Conservation (phyloP, 1,284 basidiomycete species). For the Puccinia horiana region DNA sequence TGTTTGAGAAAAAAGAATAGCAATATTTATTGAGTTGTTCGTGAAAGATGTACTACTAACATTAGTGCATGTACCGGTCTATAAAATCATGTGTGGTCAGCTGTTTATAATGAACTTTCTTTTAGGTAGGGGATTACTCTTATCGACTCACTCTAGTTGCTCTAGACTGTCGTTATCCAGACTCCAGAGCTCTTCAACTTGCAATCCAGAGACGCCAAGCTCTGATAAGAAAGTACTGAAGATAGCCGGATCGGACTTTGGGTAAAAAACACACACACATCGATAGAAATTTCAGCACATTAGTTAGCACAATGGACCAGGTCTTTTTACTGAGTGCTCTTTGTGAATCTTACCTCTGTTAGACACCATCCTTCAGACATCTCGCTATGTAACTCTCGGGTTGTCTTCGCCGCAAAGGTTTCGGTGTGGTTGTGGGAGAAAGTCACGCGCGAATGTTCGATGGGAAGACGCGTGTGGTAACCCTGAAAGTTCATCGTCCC, state of each 20-base stretch:
- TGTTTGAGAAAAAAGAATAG: neutral
- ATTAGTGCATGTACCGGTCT: constrained; percentile 43
- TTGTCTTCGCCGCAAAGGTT: too few relatives aligned
- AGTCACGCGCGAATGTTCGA: too few relatives aligned
- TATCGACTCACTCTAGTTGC: constrained; percentile 20
- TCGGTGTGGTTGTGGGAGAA: neutral
- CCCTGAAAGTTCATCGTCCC: too few relatives aligned
- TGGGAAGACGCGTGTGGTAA: too few relatives aligned
- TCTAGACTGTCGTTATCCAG: constrained; percentile 39
- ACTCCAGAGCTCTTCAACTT: constrained; percentile 59
- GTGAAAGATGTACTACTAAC: neutral
- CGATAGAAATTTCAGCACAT: too few relatives aligned
- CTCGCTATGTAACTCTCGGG: too few relatives aligned
- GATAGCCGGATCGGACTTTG: constrained; percentile 59
- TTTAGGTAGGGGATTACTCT: too few relatives aligned
- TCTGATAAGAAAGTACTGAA: constrained; percentile 61
- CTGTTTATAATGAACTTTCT: too few relatives aligned
- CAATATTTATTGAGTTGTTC: neutral
- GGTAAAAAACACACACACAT: neutral
- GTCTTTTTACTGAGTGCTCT: too few relatives aligned
- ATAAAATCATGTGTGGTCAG: neutral
- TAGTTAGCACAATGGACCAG: too few relatives aligned
- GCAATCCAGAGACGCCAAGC: constrained; percentile 61
- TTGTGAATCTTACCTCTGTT: constrained; percentile 31
- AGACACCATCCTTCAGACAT: constrained; percentile 48